A percentile compares a stretch with the other conserved stretches of the same genome.
These are phyloP conservation scores for Amoeboaphelidium protococcarum DNA, from an alignment of 371 early-diverging fungal genomes.

Conservation along the genomic window DNA sequence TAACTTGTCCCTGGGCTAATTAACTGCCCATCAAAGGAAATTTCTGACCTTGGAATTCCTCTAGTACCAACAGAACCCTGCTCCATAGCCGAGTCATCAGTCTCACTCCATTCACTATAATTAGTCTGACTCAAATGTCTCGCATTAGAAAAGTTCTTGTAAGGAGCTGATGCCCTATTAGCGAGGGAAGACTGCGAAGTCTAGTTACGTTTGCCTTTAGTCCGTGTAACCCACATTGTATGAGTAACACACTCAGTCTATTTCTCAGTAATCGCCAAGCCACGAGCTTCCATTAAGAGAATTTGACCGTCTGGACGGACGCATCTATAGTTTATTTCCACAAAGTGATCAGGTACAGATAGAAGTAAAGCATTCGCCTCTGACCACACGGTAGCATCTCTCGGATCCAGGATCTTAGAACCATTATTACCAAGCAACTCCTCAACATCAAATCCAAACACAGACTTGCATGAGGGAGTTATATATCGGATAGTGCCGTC, in stretches of 20 bases:
- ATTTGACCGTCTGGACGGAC: slow-evolving; percentile 13
- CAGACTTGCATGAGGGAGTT: slow-evolving; percentile 11
- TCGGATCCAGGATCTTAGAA: background rate
- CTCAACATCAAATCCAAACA: slow-evolving; percentile 18
- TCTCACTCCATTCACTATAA: no score
- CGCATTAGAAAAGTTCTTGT: no score
- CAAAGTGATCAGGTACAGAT: slow-evolving; percentile 3
- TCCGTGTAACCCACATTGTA: background rate
- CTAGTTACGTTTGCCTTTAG: background rate
- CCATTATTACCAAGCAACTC: background rate
- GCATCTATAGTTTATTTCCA: slow-evolving; percentile 10
- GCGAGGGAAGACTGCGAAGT: background rate
- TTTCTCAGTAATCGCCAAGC: no score
- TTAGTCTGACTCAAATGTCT: no score
- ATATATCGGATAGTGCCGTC: slow-evolving; percentile 15
- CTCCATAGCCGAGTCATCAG: no score
- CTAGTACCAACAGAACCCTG: no score
- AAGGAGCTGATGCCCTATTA: no score
- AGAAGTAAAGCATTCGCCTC: background rate
- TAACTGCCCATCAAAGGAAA: no score
- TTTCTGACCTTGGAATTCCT: no score
- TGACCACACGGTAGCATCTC: background rate
- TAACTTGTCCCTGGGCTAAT: background rate
- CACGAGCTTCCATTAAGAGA: slow-evolving; percentile 1
- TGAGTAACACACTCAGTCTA: background rate